A percentile compares a stretch with the other conserved stretches of the same genome.
Evolutionary conservation across 2,329 filamentous ascomycete genomes (phyloP).

Genomic region (Apiospora rasikravindrae): DNA sequence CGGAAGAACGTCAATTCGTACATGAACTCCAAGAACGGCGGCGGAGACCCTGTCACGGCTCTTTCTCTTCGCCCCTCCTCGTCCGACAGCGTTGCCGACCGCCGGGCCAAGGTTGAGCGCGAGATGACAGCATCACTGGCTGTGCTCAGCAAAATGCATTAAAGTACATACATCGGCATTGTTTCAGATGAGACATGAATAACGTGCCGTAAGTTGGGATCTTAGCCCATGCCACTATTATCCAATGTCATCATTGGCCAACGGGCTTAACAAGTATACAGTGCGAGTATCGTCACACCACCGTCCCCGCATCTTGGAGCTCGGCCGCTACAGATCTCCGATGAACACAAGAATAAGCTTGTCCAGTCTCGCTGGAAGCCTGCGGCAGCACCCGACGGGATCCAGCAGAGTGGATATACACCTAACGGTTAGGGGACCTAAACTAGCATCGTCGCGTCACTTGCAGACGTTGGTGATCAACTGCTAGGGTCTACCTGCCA

Average conservation of each 20-base stretch:
- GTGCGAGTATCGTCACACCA: neutral
- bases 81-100: slow-evolving; percentile 8
- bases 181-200: neutral
- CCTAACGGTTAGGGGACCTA: neutral
- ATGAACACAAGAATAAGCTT: too few species aligned
- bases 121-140: neutral
- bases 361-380: too few species aligned
- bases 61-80: slow-evolving; percentile 18
- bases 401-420: neutral
- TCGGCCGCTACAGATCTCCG: too few species aligned
- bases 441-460: neutral
- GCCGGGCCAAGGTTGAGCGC: neutral
- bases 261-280: too few species aligned
- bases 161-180: too few species aligned
- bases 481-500: neutral
- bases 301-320: neutral
- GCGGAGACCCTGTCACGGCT: slow-evolving; percentile 27
- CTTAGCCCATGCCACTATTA: neutral
- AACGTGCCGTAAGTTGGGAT: neutral
- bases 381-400: neutral
- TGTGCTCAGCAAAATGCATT: neutral
- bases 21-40: slow-evolving; percentile 18
- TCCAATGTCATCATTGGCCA: too few species aligned
- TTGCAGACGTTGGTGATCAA: neutral
- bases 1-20: slow-evolving; percentile 22